Evolutionary conservation across 2,329 filamentous ascomycete genomes (phyloP).

Genomic region (Ophiobolus disseminans): DNA sequence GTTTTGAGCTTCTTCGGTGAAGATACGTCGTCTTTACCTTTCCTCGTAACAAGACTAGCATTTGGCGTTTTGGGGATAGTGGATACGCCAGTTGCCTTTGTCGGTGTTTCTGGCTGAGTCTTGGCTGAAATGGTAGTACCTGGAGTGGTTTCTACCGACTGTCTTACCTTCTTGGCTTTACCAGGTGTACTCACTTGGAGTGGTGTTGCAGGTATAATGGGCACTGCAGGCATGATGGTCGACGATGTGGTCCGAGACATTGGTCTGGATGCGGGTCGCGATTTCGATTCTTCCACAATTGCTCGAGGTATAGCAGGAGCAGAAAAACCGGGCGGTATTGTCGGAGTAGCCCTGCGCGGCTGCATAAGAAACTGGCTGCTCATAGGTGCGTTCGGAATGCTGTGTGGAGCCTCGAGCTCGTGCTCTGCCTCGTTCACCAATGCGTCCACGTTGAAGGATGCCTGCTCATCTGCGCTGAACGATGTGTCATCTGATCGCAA

Average conservation of each 20-base stretch:
- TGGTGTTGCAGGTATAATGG: constrained; percentile 50
- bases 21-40: constrained; percentile 12
- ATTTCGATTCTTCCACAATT: constrained; percentile 29
- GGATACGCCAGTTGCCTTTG: constrained; percentile 19
- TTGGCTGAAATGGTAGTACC: constrained; percentile 6
- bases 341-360: constrained; percentile 53
- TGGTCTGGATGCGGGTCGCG: constrained; percentile 24
- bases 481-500: constrained; percentile 65
- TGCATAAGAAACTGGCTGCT: constrained; percentile 40
- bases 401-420: constrained; percentile 44
- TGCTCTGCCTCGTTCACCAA: constrained; percentile 65
- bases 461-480: constrained; percentile 66
- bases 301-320: constrained; percentile 35
- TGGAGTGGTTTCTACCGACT: constrained; percentile 10
- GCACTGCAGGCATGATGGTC: constrained; percentile 46
- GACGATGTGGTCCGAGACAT: constrained; percentile 42
- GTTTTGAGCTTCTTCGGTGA: constrained; percentile 10
- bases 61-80: constrained; percentile 17
- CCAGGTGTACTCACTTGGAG: constrained; percentile 38
- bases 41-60: constrained; percentile 18
- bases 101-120: constrained; percentile 28
- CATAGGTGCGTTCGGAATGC: constrained; percentile 23
- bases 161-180: constrained; percentile 34
- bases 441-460: constrained; percentile 69
- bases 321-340: constrained; percentile 55